A percentile compares a stretch with the other conserved stretches of the same genome.
These are phyloP conservation scores for Neurospora sp. DNA, from an alignment of 495 filamentous ascomycete genomes.

Conservation along the genomic window DNA sequence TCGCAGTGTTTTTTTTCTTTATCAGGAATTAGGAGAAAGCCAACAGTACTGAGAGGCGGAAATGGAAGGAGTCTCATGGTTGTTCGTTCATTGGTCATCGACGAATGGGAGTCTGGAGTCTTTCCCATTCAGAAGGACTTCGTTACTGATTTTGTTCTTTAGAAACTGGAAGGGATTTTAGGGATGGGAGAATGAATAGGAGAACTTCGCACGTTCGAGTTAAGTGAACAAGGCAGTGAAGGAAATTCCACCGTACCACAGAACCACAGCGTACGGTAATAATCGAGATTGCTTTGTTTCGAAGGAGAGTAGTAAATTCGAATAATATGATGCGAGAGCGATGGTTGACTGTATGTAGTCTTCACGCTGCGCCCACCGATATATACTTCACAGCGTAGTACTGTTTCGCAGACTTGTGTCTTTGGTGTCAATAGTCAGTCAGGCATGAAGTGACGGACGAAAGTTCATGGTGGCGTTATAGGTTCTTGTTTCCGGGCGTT, in stretches of 20 bases:
- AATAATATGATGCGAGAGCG: no score
- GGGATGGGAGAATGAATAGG: background rate
- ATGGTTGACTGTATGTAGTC: no score
- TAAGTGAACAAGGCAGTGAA: background rate
- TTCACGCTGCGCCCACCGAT: no score
- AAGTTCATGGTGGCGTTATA: background rate
- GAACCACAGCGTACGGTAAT: background rate
- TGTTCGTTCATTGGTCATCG: background rate
- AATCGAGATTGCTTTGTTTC: background rate
- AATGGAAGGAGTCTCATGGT: background rate
- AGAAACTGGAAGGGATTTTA: background rate
- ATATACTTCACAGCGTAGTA: no score
- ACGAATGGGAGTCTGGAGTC: background rate
- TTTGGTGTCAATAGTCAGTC: no score
- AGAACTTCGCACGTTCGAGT: background rate
- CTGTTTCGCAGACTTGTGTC: no score
- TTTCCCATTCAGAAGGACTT: background rate
- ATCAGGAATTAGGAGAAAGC: background rate
- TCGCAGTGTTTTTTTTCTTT: background rate
- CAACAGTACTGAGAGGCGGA: background rate
- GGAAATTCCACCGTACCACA: background rate
- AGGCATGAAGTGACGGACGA: no score
- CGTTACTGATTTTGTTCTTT: no score
- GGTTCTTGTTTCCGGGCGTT: rapidly evolving
- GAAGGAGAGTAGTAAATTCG: no score